These are phyloP conservation scores for Penicillium expansum DNA, from an alignment of 2,329 filamentous ascomycete species.

Conservation along the genomic window DNA sequence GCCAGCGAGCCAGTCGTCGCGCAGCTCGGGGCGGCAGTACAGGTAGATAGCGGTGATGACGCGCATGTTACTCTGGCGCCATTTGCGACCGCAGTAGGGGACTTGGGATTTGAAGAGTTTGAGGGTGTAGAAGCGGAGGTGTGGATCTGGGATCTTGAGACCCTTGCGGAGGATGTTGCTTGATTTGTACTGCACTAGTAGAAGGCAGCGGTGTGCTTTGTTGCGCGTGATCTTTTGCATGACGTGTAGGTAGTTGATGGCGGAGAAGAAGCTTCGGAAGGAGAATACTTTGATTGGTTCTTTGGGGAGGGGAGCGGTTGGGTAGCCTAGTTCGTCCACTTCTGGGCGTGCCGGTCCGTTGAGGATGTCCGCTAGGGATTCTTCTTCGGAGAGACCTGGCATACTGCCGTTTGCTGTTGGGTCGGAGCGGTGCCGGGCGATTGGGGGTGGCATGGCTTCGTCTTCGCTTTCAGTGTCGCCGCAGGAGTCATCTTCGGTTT, in stretches of 20 bases:
- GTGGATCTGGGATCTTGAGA: conserved; percentile 82
- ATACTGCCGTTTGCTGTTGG: conserved; percentile 26
- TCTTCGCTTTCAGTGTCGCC: conserved; percentile 53
- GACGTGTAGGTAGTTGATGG: conserved; percentile 91
- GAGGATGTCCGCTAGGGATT: conserved; percentile 22
- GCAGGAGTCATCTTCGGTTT: conserved; percentile 34
- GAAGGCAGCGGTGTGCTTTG: conserved; percentile 89
- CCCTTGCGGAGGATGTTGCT: conserved; percentile 88
- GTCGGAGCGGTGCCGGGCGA: conserved; percentile 56
- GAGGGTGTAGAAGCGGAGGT: conserved; percentile 87
- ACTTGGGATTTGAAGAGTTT: conserved; percentile 99
- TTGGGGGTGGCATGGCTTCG: conserved; percentile 82
- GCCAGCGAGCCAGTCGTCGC: conserved; percentile 90
- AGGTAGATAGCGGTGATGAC: conserved; percentile 97
- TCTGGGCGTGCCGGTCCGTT: conserved; percentile 47
- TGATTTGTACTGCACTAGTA: conserved; percentile 94
- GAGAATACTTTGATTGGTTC: conserved; percentile 83
- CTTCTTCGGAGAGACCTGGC: conserved; percentile 27
- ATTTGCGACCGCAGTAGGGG: conserved; percentile 95
- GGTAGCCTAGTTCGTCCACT: conserved; percentile 86
- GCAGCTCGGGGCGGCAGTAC: conserved; percentile 84
- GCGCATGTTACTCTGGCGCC: conserved; percentile 97
- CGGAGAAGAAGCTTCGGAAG: conserved; percentile 89
- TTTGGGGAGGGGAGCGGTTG: conserved; percentile 63
- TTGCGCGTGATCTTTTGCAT: conserved; percentile 97